Evolutionary conservation across 352 stramenopile genomes (phyloP).

Genomic region (Pythium rhizo-oryzae): DNA sequence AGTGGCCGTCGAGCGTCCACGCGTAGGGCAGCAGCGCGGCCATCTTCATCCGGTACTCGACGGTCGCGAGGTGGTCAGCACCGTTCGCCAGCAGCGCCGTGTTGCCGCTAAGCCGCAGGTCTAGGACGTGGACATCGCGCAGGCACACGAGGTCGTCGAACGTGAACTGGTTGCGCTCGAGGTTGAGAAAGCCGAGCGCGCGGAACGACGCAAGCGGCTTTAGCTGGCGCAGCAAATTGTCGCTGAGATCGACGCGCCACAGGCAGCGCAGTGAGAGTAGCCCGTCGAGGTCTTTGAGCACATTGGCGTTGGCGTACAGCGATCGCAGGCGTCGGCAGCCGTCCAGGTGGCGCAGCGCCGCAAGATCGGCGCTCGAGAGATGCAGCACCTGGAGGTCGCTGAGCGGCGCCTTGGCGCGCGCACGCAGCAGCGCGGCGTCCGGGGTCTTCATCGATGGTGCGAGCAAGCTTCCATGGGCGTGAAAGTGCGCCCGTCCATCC

Average conservation of each 20-base stretch:
- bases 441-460: constrained; percentile 41
- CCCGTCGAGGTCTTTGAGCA: constrained; percentile 45
- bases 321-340: constrained; percentile 45
- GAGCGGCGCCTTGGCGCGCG: constrained; percentile 54
- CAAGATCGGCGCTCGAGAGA: constrained; percentile 51
- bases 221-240: constrained; percentile 48
- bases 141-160: constrained; percentile 61
- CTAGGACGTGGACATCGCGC: constrained; percentile 58
- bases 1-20: constrained; percentile 67
- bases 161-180: constrained; percentile 50
- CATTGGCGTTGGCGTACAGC: constrained; percentile 58
- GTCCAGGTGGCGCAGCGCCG: constrained; percentile 55
- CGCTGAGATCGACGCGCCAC: constrained; percentile 57
- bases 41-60: constrained; percentile 46
- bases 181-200: constrained; percentile 53
- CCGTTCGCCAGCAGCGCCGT: constrained; percentile 25
- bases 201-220: constrained; percentile 46
- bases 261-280: constrained; percentile 43
- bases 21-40: constrained; percentile 55
- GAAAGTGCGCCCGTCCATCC: neutral
- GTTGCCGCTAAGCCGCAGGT: constrained; percentile 51
- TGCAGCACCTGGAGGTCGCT: constrained; percentile 50
- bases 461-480: neutral
- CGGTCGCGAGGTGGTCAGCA: neutral
- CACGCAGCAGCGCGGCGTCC: constrained; percentile 47